Evolutionary conservation across 2,329 filamentous ascomycete genomes (phyloP).

Genomic region (Trichoderma cornu-damae): DNA sequence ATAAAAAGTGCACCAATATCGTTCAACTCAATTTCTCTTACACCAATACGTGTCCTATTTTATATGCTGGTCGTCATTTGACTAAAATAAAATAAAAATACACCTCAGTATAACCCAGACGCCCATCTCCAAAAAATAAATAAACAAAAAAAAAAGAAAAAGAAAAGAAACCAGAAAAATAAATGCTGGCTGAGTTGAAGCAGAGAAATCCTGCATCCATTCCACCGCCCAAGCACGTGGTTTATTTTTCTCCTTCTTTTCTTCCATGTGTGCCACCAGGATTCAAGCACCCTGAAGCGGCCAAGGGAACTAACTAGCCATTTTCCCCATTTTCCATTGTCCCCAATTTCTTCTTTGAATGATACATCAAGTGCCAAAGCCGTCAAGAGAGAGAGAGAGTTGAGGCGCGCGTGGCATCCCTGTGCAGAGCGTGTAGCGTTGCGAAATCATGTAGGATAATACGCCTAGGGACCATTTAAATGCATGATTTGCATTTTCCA

Average conservation of each 20-base stretch:
- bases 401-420: neutral
- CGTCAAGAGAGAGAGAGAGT: neutral
- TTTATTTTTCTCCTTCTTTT: neutral
- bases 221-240: too few species aligned
- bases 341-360: too few species aligned
- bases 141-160: too few species aligned
- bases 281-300: neutral
- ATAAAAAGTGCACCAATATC: too few species aligned
- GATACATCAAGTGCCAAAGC: neutral
- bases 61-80: neutral
- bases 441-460: neutral
- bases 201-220: neutral
- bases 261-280: neutral
- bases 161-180: too few species aligned
- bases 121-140: neutral
- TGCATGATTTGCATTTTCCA: neutral
- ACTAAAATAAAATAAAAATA: too few species aligned
- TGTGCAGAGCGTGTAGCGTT: neutral
- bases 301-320: neutral
- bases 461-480: neutral
- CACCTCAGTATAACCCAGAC: neutral
- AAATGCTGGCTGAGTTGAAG: neutral
- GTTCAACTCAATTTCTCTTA: too few species aligned
- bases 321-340: too few species aligned
- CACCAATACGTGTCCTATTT: neutral